These are phyloP conservation scores for Sclerospora graminicola DNA, from an alignment of 352 stramenopile species.

Conservation along the genomic window DNA sequence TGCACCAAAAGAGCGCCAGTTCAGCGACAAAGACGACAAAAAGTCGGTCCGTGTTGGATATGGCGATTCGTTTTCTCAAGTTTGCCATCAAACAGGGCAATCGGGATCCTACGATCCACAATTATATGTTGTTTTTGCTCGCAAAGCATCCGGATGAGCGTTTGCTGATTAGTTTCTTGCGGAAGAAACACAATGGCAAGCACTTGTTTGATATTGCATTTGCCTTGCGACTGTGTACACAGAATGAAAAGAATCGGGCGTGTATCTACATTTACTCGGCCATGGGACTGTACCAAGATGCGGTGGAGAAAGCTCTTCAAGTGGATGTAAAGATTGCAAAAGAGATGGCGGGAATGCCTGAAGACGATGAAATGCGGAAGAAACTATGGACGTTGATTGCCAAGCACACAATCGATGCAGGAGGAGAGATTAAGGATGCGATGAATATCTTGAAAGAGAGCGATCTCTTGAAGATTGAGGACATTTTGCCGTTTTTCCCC, in stretches of 20 bases:
- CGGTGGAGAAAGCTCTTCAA: constrained; percentile 85
- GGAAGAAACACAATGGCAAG: constrained; percentile 79
- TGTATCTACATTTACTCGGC: constrained; percentile 93
- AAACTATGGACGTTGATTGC: constrained; percentile 91
- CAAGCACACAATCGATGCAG: constrained; percentile 87
- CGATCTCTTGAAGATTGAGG: constrained; percentile 87
- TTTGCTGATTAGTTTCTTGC: constrained; percentile 86
- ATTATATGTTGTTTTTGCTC: constrained; percentile 87
- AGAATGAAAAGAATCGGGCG: constrained; percentile 87
- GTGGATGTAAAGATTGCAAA: constrained; percentile 91
- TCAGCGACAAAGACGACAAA: constrained; percentile 25
- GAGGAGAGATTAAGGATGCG: constrained; percentile 72
- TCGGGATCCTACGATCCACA: constrained; percentile 88
- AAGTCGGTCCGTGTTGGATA: constrained; percentile 68
- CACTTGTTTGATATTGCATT: constrained; percentile 89
- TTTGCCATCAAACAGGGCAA: constrained; percentile 89
- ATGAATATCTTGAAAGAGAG: constrained; percentile 85
- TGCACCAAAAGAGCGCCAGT: constrained; percentile 57
- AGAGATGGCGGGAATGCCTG: constrained; percentile 85
- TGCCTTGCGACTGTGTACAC: constrained; percentile 85
- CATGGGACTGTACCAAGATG: constrained; percentile 89
- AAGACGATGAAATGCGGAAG: constrained; percentile 84
- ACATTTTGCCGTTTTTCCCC: constrained; percentile 91
- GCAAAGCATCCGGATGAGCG: constrained; percentile 85
- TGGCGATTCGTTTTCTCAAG: constrained; percentile 89